Percentiles rank a stretch among this genome's conserved stretches.
Conservation (phyloP, 164 flowering plant genomes). For the Vitis rotundifolia region DNA sequence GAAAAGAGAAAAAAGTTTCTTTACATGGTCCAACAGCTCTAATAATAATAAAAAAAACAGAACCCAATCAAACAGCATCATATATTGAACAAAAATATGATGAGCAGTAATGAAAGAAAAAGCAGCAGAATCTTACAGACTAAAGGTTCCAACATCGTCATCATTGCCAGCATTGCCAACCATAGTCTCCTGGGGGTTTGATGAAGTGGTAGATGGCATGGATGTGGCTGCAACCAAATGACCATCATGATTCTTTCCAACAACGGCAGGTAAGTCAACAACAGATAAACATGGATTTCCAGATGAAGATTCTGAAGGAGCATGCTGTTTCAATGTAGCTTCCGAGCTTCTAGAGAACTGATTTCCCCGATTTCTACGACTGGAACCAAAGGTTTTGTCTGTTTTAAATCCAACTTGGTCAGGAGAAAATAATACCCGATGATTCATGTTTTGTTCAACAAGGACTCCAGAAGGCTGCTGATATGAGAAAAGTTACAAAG, state of each 20-base stretch:
- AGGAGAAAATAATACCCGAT: slow-evolving; percentile 56
- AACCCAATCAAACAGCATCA: not conserved
- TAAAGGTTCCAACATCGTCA: slow-evolving; percentile 36
- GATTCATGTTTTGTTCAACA: slow-evolving; percentile 52
- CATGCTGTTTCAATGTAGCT: slow-evolving; percentile 22
- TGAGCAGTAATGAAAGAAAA: not conserved
- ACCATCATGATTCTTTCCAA: slow-evolving; percentile 34
- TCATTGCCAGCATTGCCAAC: slow-evolving; percentile 35
- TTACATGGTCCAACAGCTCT: too few relatives aligned
- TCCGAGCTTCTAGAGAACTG: slow-evolving; percentile 28
- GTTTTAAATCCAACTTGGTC: slow-evolving; percentile 39
- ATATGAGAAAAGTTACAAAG: slow-evolving; percentile 23
- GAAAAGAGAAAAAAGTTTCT: too few relatives aligned
- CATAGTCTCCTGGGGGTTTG: slow-evolving; percentile 30
- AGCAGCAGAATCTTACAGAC: slow-evolving; percentile 50
- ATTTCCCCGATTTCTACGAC: slow-evolving; percentile 39
- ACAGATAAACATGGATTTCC: slow-evolving; percentile 25
- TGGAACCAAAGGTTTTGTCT: slow-evolving; percentile 26
- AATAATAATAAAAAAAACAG: not conserved
- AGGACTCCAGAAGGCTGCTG: slow-evolving; percentile 51
- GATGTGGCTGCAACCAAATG: slow-evolving; percentile 28
- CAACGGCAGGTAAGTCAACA: slow-evolving; percentile 38
- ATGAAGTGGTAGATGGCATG: slow-evolving; percentile 23
- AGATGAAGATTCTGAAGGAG: slow-evolving; percentile 30
- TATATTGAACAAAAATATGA: too few relatives aligned